Evolutionary conservation across 208 protist species (phyloP), one percentile per base, ranked within the genome.

Genomic region (Crithidia sp.): DNA sequence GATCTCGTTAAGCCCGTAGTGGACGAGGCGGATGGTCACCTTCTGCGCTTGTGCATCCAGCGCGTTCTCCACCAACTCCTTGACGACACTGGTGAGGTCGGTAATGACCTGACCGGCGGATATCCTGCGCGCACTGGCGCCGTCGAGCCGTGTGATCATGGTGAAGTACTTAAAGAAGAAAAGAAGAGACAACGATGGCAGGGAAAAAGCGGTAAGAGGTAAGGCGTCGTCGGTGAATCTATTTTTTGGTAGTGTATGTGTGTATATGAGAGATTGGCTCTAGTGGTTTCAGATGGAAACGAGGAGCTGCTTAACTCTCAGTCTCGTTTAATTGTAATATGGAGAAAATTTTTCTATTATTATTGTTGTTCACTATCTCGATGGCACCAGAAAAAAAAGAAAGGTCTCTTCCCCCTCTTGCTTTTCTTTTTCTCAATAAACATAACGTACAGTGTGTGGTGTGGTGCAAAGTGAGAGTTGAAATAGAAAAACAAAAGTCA

Each of bases 61-160:
- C 7, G 86, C 85, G 71, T 97, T 97, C 65, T 97, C 94, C 12
- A 96, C 49, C 17, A 95, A 74, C 67, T 97, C 91, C 74, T 97
- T 97, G 54, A 96, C 59, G 40, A 94, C 93, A 66, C 85, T 92
- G 14, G 82, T 80, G 37, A 95, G 72, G 60, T 92, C 89, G 2
- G 87, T 93, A 64, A 97, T 95, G 16, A 94, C 91, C 67, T 97
- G 93, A 14, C 90, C 90, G 4, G 90, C 87, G 67, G 88, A 91
- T 16, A 97, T 74, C 69, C 86, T 88, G 36, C 91, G 82, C 52
- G 91, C 81, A 62, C 87, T 94, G n/a, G 68, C 73, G 13, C 64
- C 60, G 68, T 95, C 90, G n/a, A 97, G 80, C n/a, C 88, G 85
- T 2, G 80, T 89, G 54, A 96, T 96, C 71, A 78, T 61, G 55